Evolutionary conservation across 2,329 filamentous ascomycete genomes (phyloP).

Genomic region (Colletotrichum gigasporum): DNA sequence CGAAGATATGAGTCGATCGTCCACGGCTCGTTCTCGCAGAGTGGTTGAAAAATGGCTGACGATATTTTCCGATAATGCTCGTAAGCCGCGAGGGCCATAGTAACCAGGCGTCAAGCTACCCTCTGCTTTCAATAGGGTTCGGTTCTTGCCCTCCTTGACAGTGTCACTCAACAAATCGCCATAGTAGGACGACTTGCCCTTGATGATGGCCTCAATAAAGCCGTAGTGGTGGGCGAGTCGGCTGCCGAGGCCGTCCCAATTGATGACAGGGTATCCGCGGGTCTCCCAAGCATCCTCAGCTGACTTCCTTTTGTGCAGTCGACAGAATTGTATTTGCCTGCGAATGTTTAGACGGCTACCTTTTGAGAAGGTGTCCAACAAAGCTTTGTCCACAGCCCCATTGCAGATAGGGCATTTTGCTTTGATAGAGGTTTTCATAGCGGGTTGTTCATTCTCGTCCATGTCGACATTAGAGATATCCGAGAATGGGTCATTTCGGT

Average conservation of each 20-base stretch:
- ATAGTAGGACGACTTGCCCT: slow-evolving; percentile 69
- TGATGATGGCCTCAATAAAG: slow-evolving; percentile 67
- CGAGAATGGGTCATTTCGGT: slow-evolving; percentile 13
- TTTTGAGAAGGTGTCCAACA: slow-evolving; percentile 63
- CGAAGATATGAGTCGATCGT: slow-evolving; percentile 72
- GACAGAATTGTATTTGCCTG: slow-evolving; percentile 71
- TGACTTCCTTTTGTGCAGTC: slow-evolving; percentile 65
- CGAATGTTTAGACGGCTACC: slow-evolving; percentile 61
- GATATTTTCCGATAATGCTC: slow-evolving; percentile 76
- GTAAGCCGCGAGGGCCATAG: slow-evolving; percentile 80
- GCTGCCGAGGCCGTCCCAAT: slow-evolving; percentile 70
- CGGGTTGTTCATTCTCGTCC: not conserved
- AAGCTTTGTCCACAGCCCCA: slow-evolving; percentile 61
- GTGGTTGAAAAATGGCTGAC: slow-evolving; percentile 67
- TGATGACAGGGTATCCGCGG: slow-evolving; percentile 74
- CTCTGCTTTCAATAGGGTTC: slow-evolving; percentile 67
- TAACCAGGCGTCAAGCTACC: slow-evolving; percentile 77
- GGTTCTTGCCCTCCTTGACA: slow-evolving; percentile 66
- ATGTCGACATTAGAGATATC: slow-evolving; percentile 18
- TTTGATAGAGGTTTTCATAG: slow-evolving; percentile 29
- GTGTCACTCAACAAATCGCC: slow-evolving; percentile 63
- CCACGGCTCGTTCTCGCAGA: slow-evolving; percentile 69
- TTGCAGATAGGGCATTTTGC: slow-evolving; percentile 73
- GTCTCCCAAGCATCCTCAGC: slow-evolving; percentile 58
- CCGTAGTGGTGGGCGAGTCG: slow-evolving; percentile 67